A percentile compares a stretch with the other conserved stretches of the same genome.
Conservation (phyloP, 139 green algal species). For the Coccomyxa sp. region DNA sequence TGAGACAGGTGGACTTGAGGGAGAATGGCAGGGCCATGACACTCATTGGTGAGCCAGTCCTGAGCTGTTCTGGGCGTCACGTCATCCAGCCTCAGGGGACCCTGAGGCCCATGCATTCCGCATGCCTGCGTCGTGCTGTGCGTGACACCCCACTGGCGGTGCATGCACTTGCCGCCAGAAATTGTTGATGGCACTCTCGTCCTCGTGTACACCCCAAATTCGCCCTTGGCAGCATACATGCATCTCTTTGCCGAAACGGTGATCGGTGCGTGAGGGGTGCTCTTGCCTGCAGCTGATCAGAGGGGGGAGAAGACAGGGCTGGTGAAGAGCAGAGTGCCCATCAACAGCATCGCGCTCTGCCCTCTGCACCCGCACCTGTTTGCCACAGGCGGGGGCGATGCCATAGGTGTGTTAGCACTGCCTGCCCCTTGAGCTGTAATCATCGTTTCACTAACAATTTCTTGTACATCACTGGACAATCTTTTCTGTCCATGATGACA, state of each 20-base stretch:
- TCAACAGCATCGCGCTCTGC: slow-evolving; percentile 36
- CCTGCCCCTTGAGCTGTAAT: background rate
- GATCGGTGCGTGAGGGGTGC: background rate
- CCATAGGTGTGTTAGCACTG: slow-evolving; percentile 4
- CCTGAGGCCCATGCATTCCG: too few relatives aligned
- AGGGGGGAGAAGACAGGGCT: slow-evolving; percentile 13
- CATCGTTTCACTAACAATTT: too few relatives aligned
- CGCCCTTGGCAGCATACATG: background rate
- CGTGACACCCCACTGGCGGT: background rate
- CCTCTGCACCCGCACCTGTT: slow-evolving; percentile 34
- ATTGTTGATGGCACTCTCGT: background rate
- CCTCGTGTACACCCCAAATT: background rate
- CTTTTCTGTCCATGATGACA: background rate
- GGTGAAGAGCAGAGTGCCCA: slow-evolving; percentile 5
- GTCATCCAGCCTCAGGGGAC: too few relatives aligned
- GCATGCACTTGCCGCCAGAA: background rate
- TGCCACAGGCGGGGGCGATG: slow-evolving; percentile 23
- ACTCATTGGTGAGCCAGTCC: background rate
- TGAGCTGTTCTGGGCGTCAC: too few relatives aligned
- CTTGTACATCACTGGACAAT: background rate
- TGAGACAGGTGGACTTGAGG: slow-evolving; percentile 27
- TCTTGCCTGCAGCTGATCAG: slow-evolving; percentile 28
- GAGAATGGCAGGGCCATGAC: slow-evolving; percentile 1
- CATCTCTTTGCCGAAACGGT: too few relatives aligned
- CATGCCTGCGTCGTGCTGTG: too few relatives aligned